Conservation (phyloP, 1,284 basidiomycete genomes). For the Fomitiporia mediterranea region DNA sequence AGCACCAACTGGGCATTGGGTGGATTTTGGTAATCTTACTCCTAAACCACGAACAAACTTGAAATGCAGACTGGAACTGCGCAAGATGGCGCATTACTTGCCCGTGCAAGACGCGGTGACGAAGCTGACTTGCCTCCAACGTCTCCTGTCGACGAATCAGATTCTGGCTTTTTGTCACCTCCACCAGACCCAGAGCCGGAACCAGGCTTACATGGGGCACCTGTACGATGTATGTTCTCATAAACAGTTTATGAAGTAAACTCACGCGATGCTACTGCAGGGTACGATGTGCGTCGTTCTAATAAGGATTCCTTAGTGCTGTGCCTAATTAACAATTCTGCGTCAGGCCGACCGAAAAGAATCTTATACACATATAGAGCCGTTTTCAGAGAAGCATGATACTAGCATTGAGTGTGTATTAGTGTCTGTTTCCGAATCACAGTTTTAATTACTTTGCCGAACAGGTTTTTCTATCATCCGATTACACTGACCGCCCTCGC, state of each 20-base stretch:
- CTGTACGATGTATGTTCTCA: constrained; percentile 27
- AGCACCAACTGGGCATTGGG: too few relatives aligned
- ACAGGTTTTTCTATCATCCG: constrained; percentile 79
- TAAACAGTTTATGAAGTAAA: background rate
- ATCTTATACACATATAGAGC: constrained; percentile 71
- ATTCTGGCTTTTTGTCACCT: constrained; percentile 24
- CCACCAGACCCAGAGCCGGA: constrained; percentile 24
- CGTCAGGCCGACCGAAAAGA: constrained; percentile 73
- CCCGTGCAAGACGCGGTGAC: constrained; percentile 21
- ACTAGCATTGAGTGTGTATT: constrained; percentile 70
- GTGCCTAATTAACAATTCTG: background rate
- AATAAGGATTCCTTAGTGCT: constrained; percentile 5
- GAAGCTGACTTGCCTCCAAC: constrained; percentile 37
- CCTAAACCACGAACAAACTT: background rate
- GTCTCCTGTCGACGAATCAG: constrained; percentile 34
- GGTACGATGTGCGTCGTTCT: constrained; percentile 44
- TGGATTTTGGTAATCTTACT: background rate
- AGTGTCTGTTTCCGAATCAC: background rate
- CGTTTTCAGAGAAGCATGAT: constrained; percentile 77
- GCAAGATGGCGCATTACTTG: background rate
- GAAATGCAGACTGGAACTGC: background rate
- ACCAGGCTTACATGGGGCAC: constrained; percentile 28
- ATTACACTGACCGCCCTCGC: constrained; percentile 69
- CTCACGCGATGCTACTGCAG: constrained; percentile 24
- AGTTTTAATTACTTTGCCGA: constrained; percentile 14